These are phyloP conservation scores for Elsinoe batatas DNA, from an alignment of 2,329 filamentous ascomycete species.

Conservation along the genomic window DNA sequence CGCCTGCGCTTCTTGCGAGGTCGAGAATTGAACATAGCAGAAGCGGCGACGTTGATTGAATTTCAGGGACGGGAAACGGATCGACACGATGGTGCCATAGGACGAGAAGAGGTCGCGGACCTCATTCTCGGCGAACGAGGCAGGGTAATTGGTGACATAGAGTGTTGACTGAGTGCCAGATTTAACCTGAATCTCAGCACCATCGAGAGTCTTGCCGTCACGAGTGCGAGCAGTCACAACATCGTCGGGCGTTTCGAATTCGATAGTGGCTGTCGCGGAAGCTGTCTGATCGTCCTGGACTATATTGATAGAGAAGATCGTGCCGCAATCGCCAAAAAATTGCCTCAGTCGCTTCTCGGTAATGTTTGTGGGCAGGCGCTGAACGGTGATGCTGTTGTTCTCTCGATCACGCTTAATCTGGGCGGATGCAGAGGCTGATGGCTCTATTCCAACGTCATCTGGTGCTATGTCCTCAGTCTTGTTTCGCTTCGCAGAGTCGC, in stretches of 20 bases:
- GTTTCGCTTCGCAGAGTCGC: conserved; percentile 57
- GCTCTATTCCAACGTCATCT: conserved; percentile 24
- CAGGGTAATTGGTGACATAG: conserved; percentile 84
- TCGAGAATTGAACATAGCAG: conserved; percentile 87
- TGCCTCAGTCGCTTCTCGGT: conserved; percentile 67
- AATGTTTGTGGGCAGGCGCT: conserved; percentile 60
- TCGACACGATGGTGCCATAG: conserved; percentile 72
- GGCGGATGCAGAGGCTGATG: conserved; percentile 25
- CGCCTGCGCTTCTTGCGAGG: conserved; percentile 54
- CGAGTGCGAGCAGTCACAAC: conserved; percentile 70
- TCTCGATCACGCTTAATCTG: conserved; percentile 73
- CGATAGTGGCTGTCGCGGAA: conserved; percentile 64
- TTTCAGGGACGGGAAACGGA: conserved; percentile 86
- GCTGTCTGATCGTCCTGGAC: conserved; percentile 53
- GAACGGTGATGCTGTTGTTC: conserved; percentile 74
- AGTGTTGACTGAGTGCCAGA: conserved; percentile 70
- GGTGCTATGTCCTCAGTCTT: conserved; percentile 37
- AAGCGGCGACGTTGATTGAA: conserved; percentile 83
- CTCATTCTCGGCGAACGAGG: conserved; percentile 60
- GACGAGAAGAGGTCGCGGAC: conserved; percentile 59
- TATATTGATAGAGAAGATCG: conserved; percentile 66
- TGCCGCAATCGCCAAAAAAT: conserved; percentile 86
- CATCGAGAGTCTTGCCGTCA: conserved; percentile 69
- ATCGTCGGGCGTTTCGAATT: conserved; percentile 74
- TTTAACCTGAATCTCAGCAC: conserved; percentile 61